A percentile compares a stretch with the other conserved stretches of the same genome.
phyloP scores from a whole-genome alignment of 1,139 yeast genomes.

The Yamadazyma conglobata region DNA sequence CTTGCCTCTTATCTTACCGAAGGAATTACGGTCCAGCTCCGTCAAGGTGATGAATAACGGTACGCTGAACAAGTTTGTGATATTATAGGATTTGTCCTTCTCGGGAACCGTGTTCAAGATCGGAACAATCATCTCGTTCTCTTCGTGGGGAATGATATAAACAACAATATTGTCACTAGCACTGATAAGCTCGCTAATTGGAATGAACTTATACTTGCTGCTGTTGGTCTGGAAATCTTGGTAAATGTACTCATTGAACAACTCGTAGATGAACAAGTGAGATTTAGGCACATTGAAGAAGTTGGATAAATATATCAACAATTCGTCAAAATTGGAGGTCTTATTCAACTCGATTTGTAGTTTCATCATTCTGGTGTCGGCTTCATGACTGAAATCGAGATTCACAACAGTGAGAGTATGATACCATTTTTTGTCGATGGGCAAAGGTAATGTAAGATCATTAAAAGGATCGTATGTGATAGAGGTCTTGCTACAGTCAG shows the following conservation, averaged over 20 bases:
- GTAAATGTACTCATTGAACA: slow-evolving; percentile 68
- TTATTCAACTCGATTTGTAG: slow-evolving; percentile 72
- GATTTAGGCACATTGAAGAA: slow-evolving; percentile 43
- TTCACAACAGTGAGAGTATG: slow-evolving; percentile 64
- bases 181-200: slow-evolving; percentile 66
- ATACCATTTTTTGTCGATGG: slow-evolving; percentile 72
- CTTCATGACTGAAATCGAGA: slow-evolving; percentile 34
- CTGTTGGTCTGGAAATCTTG: slow-evolving; percentile 63
- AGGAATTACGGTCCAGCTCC: slow-evolving; percentile 44
- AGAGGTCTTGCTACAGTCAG: slow-evolving; percentile 75
- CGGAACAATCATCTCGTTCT: slow-evolving; percentile 58
- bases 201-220: slow-evolving; percentile 57
- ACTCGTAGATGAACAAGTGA: slow-evolving; percentile 61
- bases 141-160: slow-evolving; percentile 57
- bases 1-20: slow-evolving; percentile 54
- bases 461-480: slow-evolving; percentile 93
- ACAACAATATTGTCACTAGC: slow-evolving; percentile 63
- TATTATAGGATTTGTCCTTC: slow-evolving; percentile 35
- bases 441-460: slow-evolving; percentile 87
- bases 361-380: slow-evolving; percentile 22
- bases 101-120: slow-evolving; percentile 56
- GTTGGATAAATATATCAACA: slow-evolving; percentile 57
- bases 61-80: slow-evolving; percentile 52
- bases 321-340: slow-evolving; percentile 60
- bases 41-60: slow-evolving; percentile 70